Percentiles rank a stretch among this genome's conserved stretches.
These are phyloP conservation scores for Neurospora sp. DNA, from an alignment of 495 filamentous ascomycete species.

Conservation along the genomic window DNA sequence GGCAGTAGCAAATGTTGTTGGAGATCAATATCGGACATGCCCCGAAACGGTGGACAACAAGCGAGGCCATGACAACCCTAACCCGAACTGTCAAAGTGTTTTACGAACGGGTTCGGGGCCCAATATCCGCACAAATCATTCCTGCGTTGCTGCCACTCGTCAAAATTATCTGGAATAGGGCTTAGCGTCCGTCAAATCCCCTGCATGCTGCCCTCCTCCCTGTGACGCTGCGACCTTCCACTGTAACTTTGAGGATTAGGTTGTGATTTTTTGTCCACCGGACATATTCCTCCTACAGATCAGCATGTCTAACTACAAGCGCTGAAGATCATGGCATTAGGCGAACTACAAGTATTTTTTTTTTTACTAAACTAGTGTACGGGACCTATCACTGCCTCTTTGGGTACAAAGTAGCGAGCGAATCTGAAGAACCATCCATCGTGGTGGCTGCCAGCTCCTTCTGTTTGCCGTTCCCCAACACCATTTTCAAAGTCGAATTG, in stretches of 20 bases:
- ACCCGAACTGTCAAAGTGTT: not conserved
- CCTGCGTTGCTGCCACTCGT: constrained; percentile 18
- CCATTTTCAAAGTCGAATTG: not conserved
- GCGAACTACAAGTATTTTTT: too few species aligned
- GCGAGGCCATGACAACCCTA: not conserved
- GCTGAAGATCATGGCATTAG: not conserved
- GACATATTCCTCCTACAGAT: not conserved
- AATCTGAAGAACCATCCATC: not conserved
- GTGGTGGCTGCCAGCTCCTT: not conserved
- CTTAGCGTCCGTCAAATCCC: constrained; percentile 24
- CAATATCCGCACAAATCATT: not conserved
- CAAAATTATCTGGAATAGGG: constrained; percentile 35
- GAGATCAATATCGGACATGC: not conserved
- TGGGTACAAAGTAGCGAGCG: not conserved
- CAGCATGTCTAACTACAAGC: not conserved
- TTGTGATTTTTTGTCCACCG: not conserved
- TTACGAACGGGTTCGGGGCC: not conserved
- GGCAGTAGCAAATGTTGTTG: not conserved
- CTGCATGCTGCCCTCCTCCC: not conserved
- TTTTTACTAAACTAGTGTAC: too few species aligned
- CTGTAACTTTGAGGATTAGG: not conserved
- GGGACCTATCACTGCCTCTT: not conserved
- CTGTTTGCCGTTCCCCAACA: not conserved
- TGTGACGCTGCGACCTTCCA: not conserved
- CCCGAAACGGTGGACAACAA: not conserved